phyloP scores from a whole-genome alignment of 2,329 filamentous ascomycete species.

The Hyphodiscus sp. region DNA sequence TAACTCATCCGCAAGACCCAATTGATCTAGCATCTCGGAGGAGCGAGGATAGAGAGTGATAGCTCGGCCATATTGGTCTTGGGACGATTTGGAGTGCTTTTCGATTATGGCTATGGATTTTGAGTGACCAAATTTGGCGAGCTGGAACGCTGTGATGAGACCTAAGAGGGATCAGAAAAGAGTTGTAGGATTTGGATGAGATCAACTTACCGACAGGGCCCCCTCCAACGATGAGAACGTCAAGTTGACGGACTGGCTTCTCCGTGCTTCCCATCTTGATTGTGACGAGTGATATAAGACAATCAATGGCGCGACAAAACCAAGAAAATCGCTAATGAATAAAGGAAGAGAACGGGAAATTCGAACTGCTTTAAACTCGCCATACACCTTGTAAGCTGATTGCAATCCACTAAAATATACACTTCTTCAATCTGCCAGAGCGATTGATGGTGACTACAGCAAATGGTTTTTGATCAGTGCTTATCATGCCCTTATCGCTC shows the following conservation, averaged over 20 bases:
- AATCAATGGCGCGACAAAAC: too few relatives aligned
- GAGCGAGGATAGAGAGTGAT: slow-evolving; percentile 47
- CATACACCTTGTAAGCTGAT: too few relatives aligned
- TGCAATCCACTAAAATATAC: too few relatives aligned
- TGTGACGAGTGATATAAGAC: not conserved
- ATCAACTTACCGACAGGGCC: slow-evolving; percentile 36
- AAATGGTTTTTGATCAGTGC: too few relatives aligned
- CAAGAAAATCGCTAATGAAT: too few relatives aligned
- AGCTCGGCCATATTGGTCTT: slow-evolving; percentile 47
- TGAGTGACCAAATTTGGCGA: slow-evolving; percentile 32
- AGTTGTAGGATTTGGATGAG: slow-evolving; percentile 7
- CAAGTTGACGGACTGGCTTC: slow-evolving; percentile 18
- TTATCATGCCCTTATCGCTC: too few relatives aligned
- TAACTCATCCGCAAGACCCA: slow-evolving; percentile 42
- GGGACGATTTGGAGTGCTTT: slow-evolving; percentile 40
- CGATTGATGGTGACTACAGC: too few relatives aligned
- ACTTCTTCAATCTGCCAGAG: too few relatives aligned
- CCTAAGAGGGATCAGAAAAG: slow-evolving; percentile 8
- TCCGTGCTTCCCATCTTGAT: slow-evolving; percentile 17
- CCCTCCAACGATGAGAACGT: slow-evolving; percentile 38
- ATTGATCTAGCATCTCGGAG: slow-evolving; percentile 45
- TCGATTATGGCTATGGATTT: slow-evolving; percentile 42
- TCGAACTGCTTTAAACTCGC: too few relatives aligned
- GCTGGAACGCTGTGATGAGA: slow-evolving; percentile 39
- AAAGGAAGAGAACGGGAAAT: too few relatives aligned